These are phyloP conservation scores for Neohortaea acidophila DNA, from an alignment of 495 filamentous ascomycete species.

Conservation along the genomic window DNA sequence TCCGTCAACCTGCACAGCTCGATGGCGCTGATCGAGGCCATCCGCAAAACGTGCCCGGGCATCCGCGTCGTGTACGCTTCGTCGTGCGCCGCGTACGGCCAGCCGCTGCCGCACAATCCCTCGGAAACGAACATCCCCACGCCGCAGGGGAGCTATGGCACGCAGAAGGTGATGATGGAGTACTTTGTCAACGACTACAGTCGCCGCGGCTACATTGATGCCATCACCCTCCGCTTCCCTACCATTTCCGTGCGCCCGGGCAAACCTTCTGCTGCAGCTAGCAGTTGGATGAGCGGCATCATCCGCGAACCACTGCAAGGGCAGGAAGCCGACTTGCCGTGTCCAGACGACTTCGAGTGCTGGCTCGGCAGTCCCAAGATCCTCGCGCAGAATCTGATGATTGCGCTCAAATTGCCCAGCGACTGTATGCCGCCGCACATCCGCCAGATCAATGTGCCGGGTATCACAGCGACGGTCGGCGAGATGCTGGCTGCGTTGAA, in stretches of 20 bases:
- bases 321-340: constrained; percentile 48
- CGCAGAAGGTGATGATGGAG: constrained; percentile 67
- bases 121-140: constrained; percentile 44
- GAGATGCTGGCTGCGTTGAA: constrained; percentile 63
- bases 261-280: constrained; percentile 58
- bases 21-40: constrained; percentile 43
- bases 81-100: constrained; percentile 47
- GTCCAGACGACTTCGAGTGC: constrained; percentile 37
- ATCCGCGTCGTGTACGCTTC: constrained; percentile 50
- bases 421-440: constrained; percentile 38
- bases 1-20: constrained; percentile 63
- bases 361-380: constrained; percentile 56
- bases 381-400: constrained; percentile 54
- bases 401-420: constrained; percentile 41
- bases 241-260: constrained; percentile 64
- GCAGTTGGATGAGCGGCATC: constrained; percentile 59
- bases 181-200: constrained; percentile 61
- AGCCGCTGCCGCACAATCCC: constrained; percentile 29
- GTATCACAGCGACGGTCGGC: constrained; percentile 52
- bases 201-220: constrained; percentile 53
- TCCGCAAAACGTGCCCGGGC: constrained; percentile 42
- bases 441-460: constrained; percentile 57
- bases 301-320: constrained; percentile 51
- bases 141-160: constrained; percentile 58
- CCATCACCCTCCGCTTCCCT: constrained; percentile 51